Base-by-base conservation (phyloP, 148 eudicot genomes). In the Simmondsia chinensis region DNA sequence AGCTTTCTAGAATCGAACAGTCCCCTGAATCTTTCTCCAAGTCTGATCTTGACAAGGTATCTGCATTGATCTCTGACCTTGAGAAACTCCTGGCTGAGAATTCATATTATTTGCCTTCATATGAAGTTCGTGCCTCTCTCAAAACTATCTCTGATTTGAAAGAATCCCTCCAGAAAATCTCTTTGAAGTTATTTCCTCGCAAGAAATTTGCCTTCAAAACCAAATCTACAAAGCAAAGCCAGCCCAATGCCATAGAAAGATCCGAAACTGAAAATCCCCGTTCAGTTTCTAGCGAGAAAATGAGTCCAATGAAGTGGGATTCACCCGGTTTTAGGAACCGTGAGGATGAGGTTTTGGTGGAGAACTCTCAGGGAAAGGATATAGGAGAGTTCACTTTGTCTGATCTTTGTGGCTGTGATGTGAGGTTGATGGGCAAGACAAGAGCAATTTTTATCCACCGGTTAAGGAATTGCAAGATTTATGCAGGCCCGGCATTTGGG, bases 161-260 rank as follows among this genome's bases (percentile, higher is more conserved):
- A 49, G 94, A 74, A 20, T 30, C 70, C 20, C 68, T 87, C 11
- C 84, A 74, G 1, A 35, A 54, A n/a, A 63, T 71, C 20, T 46
- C 76, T 5, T 36, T 61, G 6, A 59, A 59, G 33, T 50, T 87
- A 16, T 56, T 61, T 39, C 96, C 96, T 18, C 70, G 57, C 29
- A 87, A 87, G 64, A 74, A 64, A 22, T 87, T 87, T 67, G 61
- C 96, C 0, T 87, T 87, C 49, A 87, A 59, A 58, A 69, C 37
- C 35, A 80, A 72, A 56, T 53, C 51, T 3, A 31, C 67, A 10
- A 76, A 77, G 63, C 65, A 63, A 55, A 57, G 12, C 22, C 47
- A 14, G 20, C 44, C 39, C 6, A 20, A 9, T 33, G 32, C 22
- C 5, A 20, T 11, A 17, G 50, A 18, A 46, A 61, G 50, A n/a